These are phyloP conservation scores for Epichloe elymi DNA, from an alignment of 2,329 filamentous ascomycete species.

Conservation along the genomic window DNA sequence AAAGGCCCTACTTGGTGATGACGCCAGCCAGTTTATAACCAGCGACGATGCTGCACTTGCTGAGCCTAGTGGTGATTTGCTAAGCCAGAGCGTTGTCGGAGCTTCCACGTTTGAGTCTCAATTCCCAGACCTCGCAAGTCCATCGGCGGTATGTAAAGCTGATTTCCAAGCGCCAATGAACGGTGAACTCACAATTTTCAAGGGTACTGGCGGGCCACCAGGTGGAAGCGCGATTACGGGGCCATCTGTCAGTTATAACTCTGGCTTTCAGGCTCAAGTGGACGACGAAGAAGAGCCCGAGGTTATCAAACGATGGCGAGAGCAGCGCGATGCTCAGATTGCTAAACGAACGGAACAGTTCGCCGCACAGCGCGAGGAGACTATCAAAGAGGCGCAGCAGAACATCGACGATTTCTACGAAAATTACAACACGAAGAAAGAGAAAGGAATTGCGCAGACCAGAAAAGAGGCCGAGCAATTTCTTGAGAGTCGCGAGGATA, in stretches of 20 bases:
- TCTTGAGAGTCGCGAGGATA: constrained; percentile 77
- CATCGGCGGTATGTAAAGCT: constrained; percentile 19
- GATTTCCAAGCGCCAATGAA: no score
- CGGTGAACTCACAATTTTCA: not conserved
- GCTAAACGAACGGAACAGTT: constrained; percentile 77
- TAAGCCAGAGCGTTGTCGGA: constrained; percentile 50
- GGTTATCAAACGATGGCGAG: constrained; percentile 83
- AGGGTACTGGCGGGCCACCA: constrained; percentile 18
- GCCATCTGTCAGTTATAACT: constrained; percentile 48
- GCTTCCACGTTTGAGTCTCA: constrained; percentile 63
- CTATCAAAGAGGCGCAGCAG: constrained; percentile 75
- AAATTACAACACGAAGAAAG: constrained; percentile 97
- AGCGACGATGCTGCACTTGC: constrained; percentile 55
- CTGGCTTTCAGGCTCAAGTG: constrained; percentile 43
- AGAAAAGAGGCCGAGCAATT: constrained; percentile 90
- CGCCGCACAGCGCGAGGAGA: constrained; percentile 68
- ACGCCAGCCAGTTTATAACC: constrained; percentile 80
- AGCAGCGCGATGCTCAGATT: constrained; percentile 71
- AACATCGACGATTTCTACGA: constrained; percentile 99
- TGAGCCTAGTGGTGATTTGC: constrained; percentile 55
- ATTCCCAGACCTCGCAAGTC: constrained; percentile 62
- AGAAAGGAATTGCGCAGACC: constrained; percentile 82
- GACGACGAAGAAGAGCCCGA: constrained; percentile 73
- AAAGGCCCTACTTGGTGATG: constrained; percentile 79
- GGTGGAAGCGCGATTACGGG: constrained; percentile 51